phyloP scores from a whole-genome alignment of 768 basidiomycete species.

The Lyophyllum shimeji region DNA sequence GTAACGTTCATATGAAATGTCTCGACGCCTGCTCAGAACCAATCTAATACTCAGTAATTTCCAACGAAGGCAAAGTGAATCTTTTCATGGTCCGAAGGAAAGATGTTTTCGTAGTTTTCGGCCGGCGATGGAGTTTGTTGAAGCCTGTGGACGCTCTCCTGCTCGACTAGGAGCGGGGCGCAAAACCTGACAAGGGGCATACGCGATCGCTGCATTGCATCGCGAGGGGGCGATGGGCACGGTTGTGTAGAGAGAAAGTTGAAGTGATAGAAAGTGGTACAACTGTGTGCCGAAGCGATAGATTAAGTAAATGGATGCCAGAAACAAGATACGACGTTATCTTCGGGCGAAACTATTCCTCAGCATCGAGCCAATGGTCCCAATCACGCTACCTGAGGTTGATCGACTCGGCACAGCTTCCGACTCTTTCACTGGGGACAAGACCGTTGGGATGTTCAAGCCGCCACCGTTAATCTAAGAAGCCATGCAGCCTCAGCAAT shows the following conservation, averaged over 20 bases:
- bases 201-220: too few species aligned
- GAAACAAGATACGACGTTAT: neutral
- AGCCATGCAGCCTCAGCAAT: slow-evolving; percentile 2
- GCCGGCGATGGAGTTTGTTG: too few species aligned
- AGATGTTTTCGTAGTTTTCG: too few species aligned
- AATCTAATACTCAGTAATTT: too few species aligned
- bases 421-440: slow-evolving; percentile 66
- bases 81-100: too few species aligned
- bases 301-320: neutral
- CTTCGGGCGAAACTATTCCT: slow-evolving; percentile 20
- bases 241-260: neutral
- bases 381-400: slow-evolving; percentile 29
- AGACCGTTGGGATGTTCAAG: slow-evolving; percentile 61
- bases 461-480: slow-evolving; percentile 37
- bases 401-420: slow-evolving; percentile 50
- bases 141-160: too few species aligned
- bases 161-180: too few species aligned
- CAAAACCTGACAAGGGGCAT: too few species aligned
- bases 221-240: too few species aligned
- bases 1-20: too few species aligned
- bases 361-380: slow-evolving; percentile 22
- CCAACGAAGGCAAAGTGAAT: too few species aligned
- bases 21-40: too few species aligned
- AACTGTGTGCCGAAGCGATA: neutral
- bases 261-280: neutral